phyloP scores from a whole-genome alignment of 768 basidiomycete species.

The Tricholoma saponaceum region DNA sequence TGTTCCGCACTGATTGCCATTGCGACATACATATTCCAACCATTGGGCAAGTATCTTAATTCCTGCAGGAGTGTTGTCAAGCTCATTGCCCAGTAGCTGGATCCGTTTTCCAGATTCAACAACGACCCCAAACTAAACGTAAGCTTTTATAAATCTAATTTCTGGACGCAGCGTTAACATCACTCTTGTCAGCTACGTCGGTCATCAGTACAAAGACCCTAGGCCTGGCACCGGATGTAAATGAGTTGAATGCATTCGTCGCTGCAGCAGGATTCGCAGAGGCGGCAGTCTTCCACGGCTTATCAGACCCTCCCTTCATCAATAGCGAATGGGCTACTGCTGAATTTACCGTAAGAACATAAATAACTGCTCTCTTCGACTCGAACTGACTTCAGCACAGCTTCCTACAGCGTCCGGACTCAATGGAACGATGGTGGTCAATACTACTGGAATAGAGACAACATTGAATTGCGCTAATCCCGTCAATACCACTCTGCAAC shows the following conservation, averaged over 20 bases:
- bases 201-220: conserved; percentile 40
- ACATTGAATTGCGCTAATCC: conserved; percentile 44
- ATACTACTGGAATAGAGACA: conserved; percentile 50
- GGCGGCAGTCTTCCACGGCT: conserved; percentile 36
- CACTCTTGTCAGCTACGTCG: conserved; percentile 23
- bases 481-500: conserved; percentile 19
- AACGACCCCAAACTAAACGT: conserved; percentile 21
- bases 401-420: conserved; percentile 36
- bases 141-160: conserved; percentile 4
- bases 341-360: conserved; percentile 40
- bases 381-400: conserved; percentile 22
- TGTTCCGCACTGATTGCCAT: conserved; percentile 48
- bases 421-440: conserved; percentile 50
- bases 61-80: conserved; percentile 4
- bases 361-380: neutral
- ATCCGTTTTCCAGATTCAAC: conserved; percentile 35
- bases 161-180: neutral
- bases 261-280: conserved; percentile 57
- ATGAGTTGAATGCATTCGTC: conserved; percentile 47
- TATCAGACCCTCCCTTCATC: conserved; percentile 60
- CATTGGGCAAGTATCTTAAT: conserved; percentile 43
- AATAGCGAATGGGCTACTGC: conserved; percentile 47
- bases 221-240: conserved; percentile 41
- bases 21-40: conserved; percentile 47
- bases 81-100: conserved; percentile 30